phyloP scores from a whole-genome alignment of 2,329 filamentous ascomycete genomes.

The Pseudocercospora crystallina region DNA sequence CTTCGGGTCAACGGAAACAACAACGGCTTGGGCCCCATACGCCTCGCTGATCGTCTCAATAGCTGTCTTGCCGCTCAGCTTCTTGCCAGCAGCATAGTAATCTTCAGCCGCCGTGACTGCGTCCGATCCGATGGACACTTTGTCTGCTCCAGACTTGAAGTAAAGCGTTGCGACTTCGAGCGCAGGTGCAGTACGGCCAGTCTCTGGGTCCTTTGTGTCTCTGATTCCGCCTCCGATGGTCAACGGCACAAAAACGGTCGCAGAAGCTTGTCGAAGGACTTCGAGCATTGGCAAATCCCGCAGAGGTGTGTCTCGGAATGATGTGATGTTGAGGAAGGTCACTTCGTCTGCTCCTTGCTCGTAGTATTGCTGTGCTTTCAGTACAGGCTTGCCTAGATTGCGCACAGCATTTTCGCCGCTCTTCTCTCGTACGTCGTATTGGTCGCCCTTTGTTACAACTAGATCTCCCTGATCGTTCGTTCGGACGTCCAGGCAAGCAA shows the following conservation, averaged over 20 bases:
- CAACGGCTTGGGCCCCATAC: conserved; percentile 95
- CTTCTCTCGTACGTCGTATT: conserved; percentile 97
- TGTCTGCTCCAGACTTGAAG: conserved; percentile 95
- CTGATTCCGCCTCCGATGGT: conserved; percentile 95
- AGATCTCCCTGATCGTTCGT: conserved; percentile 92
- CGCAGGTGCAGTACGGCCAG: conserved; percentile 76
- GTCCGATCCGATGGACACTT: conserved; percentile 94
- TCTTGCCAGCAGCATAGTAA: conserved; percentile 71
- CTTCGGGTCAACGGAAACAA: conserved; percentile 92
- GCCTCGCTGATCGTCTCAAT: conserved; percentile 93
- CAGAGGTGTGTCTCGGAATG: conserved; percentile 91
- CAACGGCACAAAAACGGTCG: conserved; percentile 92
- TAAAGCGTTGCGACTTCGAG: conserved; percentile 94
- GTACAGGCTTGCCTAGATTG: conserved; percentile 94
- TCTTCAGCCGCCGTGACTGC: conserved; percentile 90
- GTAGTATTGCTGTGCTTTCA: conserved; percentile 92
- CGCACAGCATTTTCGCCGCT: conserved; percentile 65
- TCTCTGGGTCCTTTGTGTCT: conserved; percentile 83
- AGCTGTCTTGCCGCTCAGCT: conserved; percentile 76
- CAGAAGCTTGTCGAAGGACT: conserved; percentile 78
- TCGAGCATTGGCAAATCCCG: conserved; percentile 96
- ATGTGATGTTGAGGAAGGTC: conserved; percentile 97
- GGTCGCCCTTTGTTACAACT: conserved; percentile 96
- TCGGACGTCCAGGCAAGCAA: conserved; percentile 93
- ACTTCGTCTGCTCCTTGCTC: conserved; percentile 95